Evolutionary conservation across 1,284 basidiomycete species (phyloP).

Genomic region (Cystobasidium sp.): DNA sequence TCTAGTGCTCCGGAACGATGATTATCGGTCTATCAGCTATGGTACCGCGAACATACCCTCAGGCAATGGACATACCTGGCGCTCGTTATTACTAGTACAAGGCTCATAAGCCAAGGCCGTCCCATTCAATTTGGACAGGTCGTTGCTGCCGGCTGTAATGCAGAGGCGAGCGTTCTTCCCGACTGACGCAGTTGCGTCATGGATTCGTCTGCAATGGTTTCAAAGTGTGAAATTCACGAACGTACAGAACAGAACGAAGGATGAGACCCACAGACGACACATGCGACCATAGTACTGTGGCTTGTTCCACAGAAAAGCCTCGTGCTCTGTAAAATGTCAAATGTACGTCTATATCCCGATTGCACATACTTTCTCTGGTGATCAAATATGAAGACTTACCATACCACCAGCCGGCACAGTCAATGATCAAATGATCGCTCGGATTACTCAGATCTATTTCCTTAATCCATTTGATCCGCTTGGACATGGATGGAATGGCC

Average conservation of each 20-base stretch:
- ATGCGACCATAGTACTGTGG: conserved; percentile 5
- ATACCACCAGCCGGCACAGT: conserved; percentile 1
- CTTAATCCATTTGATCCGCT: background rate
- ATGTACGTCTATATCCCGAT: background rate
- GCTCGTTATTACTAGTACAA: background rate
- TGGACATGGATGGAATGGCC: background rate
- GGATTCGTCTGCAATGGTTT: background rate
- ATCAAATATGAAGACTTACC: background rate
- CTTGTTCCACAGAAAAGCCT: background rate
- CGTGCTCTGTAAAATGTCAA: background rate
- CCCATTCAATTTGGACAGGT: background rate
- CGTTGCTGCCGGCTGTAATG: background rate
- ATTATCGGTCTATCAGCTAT: background rate
- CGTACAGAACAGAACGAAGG: background rate
- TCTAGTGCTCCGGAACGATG: background rate
- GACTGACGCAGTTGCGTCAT: too few relatives aligned
- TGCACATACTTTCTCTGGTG: background rate
- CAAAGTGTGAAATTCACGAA: background rate
- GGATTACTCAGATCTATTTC: background rate
- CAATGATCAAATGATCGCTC: background rate
- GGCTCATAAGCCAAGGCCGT: background rate
- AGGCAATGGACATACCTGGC: background rate
- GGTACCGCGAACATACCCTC: background rate
- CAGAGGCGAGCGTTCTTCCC: background rate
- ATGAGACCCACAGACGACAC: background rate